These are phyloP conservation scores for Spatholobus suberectus DNA, from an alignment of 306 rosid species.

Conservation along the genomic window DNA sequence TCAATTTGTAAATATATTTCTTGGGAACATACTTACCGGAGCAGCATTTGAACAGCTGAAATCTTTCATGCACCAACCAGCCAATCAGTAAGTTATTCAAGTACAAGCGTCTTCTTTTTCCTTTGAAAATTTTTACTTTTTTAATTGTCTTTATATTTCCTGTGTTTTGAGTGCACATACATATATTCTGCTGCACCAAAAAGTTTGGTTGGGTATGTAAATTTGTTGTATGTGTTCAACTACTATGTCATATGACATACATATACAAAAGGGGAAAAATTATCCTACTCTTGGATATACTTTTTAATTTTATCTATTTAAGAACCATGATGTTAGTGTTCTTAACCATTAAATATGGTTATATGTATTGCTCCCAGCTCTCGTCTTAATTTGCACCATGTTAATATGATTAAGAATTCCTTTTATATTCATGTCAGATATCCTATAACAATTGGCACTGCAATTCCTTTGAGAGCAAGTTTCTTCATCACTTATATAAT, in stretches of 20 bases:
- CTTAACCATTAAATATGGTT: conserved; percentile 13
- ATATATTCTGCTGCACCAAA: neutral
- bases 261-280: neutral
- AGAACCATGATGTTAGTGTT: neutral
- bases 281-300: conserved; percentile 19
- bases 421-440: conserved; percentile 61
- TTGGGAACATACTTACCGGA: conserved; percentile 88
- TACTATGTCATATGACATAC: neutral
- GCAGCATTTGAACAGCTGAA: conserved; percentile 82
- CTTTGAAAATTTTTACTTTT: neutral
- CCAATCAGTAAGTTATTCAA: conserved; percentile 64
- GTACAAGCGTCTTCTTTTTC: neutral
- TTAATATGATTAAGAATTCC: conserved; percentile 3
- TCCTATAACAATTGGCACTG: conserved; percentile 82
- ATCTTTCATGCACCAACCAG: conserved; percentile 71
- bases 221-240: conserved; percentile 2
- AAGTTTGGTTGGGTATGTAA: neutral
- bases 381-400: neutral
- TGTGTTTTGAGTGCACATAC: conserved; percentile 13
- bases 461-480: conserved; percentile 95
- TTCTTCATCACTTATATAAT: conserved; percentile 95
- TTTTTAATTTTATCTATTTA: conserved; percentile 23
- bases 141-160: conserved; percentile 9
- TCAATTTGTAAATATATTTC: conserved; percentile 87
- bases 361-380: neutral